Base-by-base conservation (phyloP, 306 rosid genomes). In the Vicia villosa region DNA sequence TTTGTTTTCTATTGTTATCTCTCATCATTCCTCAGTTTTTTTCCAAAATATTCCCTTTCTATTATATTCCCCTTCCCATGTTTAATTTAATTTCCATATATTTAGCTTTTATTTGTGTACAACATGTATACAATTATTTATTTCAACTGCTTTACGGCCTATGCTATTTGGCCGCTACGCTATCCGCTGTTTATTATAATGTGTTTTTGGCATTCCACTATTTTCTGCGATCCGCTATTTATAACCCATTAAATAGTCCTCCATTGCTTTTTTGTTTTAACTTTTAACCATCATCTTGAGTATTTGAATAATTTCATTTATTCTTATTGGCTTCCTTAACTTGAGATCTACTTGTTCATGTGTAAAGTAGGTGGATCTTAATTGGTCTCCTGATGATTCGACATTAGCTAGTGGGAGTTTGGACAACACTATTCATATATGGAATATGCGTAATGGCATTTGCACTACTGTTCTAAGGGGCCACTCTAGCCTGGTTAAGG, bases 341-440 rank as follows among this genome's bases (percentile, higher is more conserved):
- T 83, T 74, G 78, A 82, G 82, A 80, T 81, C 78, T 74, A 21
- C 73, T 77, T 81, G 80, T 89, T 86, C 74, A 63, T 91, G 97
- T 94, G 75, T 91, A 81, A 95, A 89, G 97, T 91, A 95, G 99
- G 99, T 95, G 95, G 99, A 95, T 95, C 99, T 95, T 85, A 91
- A 89, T 85, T 95, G 99, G 99, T 91, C 97, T 64, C 97, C 99
- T 36, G 99, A 95, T 91, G 99, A 95, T 71, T 95, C 91, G 4
- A 80, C 81, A 36, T 84, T 95, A 89, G 99, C 97, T 30, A 95
- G 97, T 65, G 99, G 90, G 74, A 95, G 99, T 82, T 89, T 95
- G 70, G 99, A 95, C 80, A 95, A 95, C 76, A 91, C 97, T 10
- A 79, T 95, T 72, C 99, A 95, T 68, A 75, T 95, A 70, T 95